Evolutionary conservation across 108 stramenopile species (phyloP).

Genomic region (Fistulifera pelliculosa): DNA sequence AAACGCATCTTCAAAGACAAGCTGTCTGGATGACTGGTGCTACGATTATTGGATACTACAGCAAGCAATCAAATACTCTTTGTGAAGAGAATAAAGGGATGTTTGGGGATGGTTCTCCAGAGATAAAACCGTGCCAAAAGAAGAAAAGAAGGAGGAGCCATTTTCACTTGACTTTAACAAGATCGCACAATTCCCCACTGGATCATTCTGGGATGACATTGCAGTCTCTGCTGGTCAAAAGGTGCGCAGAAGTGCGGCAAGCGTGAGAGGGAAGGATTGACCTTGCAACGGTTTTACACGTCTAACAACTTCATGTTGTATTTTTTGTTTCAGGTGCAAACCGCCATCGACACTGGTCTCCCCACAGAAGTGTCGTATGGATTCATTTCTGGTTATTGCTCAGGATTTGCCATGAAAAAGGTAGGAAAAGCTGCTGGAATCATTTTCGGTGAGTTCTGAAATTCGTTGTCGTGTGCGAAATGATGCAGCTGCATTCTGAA

Average conservation of each 20-base stretch:
- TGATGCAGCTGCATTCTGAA: neutral
- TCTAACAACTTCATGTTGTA: neutral
- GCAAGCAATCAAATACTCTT: too few species aligned
- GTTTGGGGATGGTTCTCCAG: too few species aligned
- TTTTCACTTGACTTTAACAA: too few species aligned
- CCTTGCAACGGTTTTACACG: neutral
- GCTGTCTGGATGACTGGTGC: too few species aligned
- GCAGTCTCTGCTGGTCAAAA: conserved; percentile 3
- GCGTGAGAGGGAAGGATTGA: too few species aligned
- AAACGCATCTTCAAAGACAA: too few species aligned
- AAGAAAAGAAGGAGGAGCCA: too few species aligned
- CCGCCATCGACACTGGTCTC: conserved; percentile 36
- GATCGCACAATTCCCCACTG: neutral
- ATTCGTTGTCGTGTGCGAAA: neutral
- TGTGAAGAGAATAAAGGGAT: too few species aligned
- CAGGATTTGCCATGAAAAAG: conserved; percentile 65
- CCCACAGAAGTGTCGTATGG: conserved; percentile 62
- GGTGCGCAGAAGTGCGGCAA: conserved; percentile 2
- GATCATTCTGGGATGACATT: conserved; percentile 7
- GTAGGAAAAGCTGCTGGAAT: conserved; percentile 53
- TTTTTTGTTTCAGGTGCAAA: conserved; percentile 14
- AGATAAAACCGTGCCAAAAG: too few species aligned
- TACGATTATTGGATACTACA: too few species aligned
- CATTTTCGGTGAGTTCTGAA: conserved; percentile 34
- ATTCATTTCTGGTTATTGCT: conserved; percentile 59